Percentiles rank a stretch among this genome's conserved stretches.
phyloP scores from a whole-genome alignment of 1,284 basidiomycete genomes.

The Sanghuangporus weigelae region DNA sequence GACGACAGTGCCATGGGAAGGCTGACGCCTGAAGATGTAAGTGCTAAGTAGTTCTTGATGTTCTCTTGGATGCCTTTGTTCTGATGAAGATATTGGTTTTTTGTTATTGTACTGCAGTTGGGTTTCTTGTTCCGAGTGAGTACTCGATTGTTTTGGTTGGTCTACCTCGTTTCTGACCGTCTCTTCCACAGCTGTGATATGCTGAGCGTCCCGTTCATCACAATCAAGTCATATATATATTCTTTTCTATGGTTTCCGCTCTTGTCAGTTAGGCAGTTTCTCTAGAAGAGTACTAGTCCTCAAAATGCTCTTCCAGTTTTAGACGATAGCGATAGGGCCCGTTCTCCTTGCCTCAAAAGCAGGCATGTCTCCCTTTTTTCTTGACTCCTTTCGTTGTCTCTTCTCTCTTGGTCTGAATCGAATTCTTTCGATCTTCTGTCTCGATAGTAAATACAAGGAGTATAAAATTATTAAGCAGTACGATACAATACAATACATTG shows the following conservation, averaged over 20 bases:
- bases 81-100: constrained; percentile 2
- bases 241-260: not conserved
- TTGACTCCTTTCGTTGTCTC: no score
- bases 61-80: not conserved
- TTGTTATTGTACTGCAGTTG: constrained; percentile 37
- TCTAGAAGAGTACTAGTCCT: no score
- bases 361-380: no score
- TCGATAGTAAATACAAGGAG: no score
- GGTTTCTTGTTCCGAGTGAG: constrained; percentile 72
- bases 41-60: constrained; percentile 29
- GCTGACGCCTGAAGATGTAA: constrained; percentile 82
- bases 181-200: not conserved
- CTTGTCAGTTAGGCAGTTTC: not conserved
- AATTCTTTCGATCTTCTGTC: no score
- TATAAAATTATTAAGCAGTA: no score
- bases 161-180: not conserved
- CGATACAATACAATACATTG: not conserved
- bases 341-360: no score
- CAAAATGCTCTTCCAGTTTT: no score
- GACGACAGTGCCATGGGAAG: constrained; percentile 89
- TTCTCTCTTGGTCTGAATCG: no score
- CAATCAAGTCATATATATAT: no score
- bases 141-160: not conserved
- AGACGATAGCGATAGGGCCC: no score
- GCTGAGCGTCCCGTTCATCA: no score